Conservation (phyloP, 306 rosid species). For the Dalbergia cultrata region DNA sequence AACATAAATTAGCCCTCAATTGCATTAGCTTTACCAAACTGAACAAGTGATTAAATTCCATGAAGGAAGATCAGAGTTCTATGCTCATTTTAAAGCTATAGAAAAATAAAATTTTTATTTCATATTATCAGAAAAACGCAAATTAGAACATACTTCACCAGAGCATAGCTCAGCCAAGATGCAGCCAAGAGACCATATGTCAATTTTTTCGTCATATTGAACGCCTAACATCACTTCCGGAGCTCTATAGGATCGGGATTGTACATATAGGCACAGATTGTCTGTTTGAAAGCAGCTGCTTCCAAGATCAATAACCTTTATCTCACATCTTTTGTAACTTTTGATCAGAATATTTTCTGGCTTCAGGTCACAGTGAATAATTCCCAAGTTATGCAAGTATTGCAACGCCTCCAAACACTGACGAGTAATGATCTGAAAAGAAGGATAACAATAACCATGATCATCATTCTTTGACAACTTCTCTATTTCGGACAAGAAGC, state of each 20-base stretch:
- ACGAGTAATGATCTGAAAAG: constrained; percentile 75
- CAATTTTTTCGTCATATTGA: constrained; percentile 89
- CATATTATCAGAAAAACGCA: constrained; percentile 21
- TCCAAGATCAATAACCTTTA: constrained; percentile 97
- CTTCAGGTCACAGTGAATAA: constrained; percentile 96
- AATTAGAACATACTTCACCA: constrained; percentile 79
- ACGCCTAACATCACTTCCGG: constrained; percentile 99
- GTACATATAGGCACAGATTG: constrained; percentile 89
- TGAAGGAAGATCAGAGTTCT: constrained; percentile 17
- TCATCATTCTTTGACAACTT: constrained; percentile 39
- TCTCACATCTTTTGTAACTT: constrained; percentile 85
- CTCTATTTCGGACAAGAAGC: constrained; percentile 30
- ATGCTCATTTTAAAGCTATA: background rate
- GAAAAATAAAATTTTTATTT: constrained; percentile 19
- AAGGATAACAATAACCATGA: constrained; percentile 31
- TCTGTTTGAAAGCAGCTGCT: constrained; percentile 95
- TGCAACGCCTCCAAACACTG: constrained; percentile 96
- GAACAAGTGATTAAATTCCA: background rate
- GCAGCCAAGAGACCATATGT: constrained; percentile 98
- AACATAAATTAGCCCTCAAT: constrained; percentile 20
- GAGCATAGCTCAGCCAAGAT: constrained; percentile 96
- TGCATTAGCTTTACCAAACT: constrained; percentile 1
- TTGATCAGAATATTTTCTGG: constrained; percentile 94
- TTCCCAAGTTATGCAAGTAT: constrained; percentile 85
- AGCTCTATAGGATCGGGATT: constrained; percentile 97